Evolutionary conservation across 2,329 filamentous ascomycete genomes (phyloP).

Genomic region (Exophiala sp.): DNA sequence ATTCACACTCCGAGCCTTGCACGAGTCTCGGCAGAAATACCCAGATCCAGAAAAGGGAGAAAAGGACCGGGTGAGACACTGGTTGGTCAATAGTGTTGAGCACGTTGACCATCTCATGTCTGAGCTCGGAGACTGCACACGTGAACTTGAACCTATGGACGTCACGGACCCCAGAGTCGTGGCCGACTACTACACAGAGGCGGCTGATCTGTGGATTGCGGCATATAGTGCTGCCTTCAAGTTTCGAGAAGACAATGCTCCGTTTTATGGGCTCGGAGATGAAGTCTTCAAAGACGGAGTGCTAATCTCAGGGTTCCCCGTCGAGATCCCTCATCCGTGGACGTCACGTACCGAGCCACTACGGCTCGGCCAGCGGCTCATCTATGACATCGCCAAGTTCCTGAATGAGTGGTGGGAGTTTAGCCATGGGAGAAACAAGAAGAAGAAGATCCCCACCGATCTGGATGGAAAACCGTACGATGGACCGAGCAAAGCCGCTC

Average conservation of each 20-base stretch:
- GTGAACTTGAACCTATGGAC: slow-evolving; percentile 60
- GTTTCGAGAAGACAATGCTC: slow-evolving; percentile 66
- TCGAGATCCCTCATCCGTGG: slow-evolving; percentile 71
- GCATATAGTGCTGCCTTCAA: slow-evolving; percentile 58
- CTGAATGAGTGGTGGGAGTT: slow-evolving; percentile 34
- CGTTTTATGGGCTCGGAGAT: slow-evolving; percentile 64
- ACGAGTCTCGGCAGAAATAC: slow-evolving; percentile 67
- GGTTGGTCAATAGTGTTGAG: slow-evolving; percentile 72
- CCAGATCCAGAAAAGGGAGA: slow-evolving; percentile 61
- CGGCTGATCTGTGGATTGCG: slow-evolving; percentile 65
- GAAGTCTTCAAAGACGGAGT: slow-evolving; percentile 63
- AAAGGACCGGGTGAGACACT: slow-evolving; percentile 73
- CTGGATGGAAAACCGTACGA: slow-evolving; percentile 26
- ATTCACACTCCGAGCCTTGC: slow-evolving; percentile 68
- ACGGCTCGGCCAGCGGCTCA: slow-evolving; percentile 20
- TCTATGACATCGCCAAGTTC: slow-evolving; percentile 26
- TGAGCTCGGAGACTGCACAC: slow-evolving; percentile 72
- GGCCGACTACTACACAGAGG: slow-evolving; percentile 54
- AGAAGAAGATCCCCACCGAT: slow-evolving; percentile 28
- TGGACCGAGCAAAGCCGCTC: slow-evolving; percentile 18
- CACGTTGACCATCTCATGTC: slow-evolving; percentile 68
- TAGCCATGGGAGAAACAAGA: slow-evolving; percentile 22
- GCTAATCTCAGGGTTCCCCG: slow-evolving; percentile 56
- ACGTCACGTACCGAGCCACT: slow-evolving; percentile 54
- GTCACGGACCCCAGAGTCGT: slow-evolving; percentile 48